These are phyloP conservation scores for Biancaea sappan DNA, from an alignment of 306 rosid species.

Conservation along the genomic window DNA sequence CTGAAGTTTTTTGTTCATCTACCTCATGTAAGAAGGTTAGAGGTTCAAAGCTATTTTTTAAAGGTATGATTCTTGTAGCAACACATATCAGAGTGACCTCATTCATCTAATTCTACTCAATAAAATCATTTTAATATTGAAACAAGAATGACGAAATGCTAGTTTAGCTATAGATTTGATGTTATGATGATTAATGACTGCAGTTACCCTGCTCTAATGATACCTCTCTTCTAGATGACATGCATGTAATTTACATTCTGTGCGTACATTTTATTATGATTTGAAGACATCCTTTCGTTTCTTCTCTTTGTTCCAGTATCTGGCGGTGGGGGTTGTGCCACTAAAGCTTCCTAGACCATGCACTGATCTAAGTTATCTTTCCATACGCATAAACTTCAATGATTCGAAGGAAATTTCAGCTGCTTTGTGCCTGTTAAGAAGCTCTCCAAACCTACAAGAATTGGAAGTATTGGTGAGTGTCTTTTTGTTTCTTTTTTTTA, in stretches of 20 bases:
- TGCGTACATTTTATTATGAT: constrained; percentile 15
- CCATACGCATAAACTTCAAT: constrained; percentile 53
- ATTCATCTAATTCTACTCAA: constrained; percentile 4
- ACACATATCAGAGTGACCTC: constrained; percentile 1
- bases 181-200: background rate
- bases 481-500: no score
- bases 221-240: background rate
- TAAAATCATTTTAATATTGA: constrained; percentile 1
- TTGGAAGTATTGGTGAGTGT: constrained; percentile 63
- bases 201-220: background rate
- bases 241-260: background rate
- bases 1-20: constrained; percentile 52
- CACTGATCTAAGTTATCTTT: constrained; percentile 56
- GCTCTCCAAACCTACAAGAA: constrained; percentile 60
- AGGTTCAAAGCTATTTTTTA: constrained; percentile 55
- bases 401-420: constrained; percentile 55
- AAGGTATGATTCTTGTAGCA: constrained; percentile 44
- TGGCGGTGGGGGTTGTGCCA: constrained; percentile 53
- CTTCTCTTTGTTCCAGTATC: constrained; percentile 50
- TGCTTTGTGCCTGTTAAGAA: constrained; percentile 55
- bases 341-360: constrained; percentile 47
- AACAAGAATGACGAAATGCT: background rate
- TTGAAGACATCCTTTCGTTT: constrained; percentile 25
- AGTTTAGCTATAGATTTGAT: background rate
- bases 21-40: constrained; percentile 52